Evolutionary conservation across 2,329 filamentous ascomycete genomes (phyloP).

Genomic region (Ramichloridium luteum): DNA sequence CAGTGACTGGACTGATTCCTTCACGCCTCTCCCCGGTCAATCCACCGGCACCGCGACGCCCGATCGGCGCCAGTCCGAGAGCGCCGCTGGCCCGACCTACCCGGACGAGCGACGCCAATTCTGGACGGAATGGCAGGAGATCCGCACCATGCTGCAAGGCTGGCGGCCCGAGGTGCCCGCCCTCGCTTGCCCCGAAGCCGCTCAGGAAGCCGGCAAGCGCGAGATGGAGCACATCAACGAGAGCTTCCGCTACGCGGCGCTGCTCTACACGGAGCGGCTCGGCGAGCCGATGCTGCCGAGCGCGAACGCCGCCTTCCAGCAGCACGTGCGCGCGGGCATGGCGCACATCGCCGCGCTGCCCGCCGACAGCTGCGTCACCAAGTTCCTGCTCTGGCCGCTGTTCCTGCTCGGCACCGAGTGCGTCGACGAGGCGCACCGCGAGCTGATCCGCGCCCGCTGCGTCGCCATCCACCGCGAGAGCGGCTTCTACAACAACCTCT

Average conservation of each 20-base stretch:
- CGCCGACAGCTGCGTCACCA: conserved; percentile 59
- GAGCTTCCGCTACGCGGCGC: conserved; percentile 76
- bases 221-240: conserved; percentile 77
- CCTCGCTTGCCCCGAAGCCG: conserved; percentile 19
- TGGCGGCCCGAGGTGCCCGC: conserved; percentile 41
- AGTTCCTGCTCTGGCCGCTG: conserved; percentile 86
- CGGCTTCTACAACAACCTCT: conserved; percentile 87
- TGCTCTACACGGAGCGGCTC: conserved; percentile 81
- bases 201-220: conserved; percentile 36
- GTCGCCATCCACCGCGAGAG: conserved; percentile 77
- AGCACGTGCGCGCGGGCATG: conserved; percentile 68
- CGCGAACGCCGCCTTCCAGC: conserved; percentile 65
- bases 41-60: background rate
- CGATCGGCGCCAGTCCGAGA: background rate
- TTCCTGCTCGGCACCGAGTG: conserved; percentile 87
- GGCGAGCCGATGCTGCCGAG: conserved; percentile 64
- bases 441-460: conserved; percentile 67
- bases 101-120: conserved; percentile 51
- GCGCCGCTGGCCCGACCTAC: conserved; percentile 15
- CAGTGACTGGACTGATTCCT: conserved; percentile 31
- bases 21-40: background rate
- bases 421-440: conserved; percentile 65
- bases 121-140: conserved; percentile 76
- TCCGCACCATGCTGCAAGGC: conserved; percentile 60
- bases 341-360: conserved; percentile 73